Base-by-base conservation (phyloP, 2,329 filamentous ascomycete genomes). In the Tolypocladium inflatum region DNA sequence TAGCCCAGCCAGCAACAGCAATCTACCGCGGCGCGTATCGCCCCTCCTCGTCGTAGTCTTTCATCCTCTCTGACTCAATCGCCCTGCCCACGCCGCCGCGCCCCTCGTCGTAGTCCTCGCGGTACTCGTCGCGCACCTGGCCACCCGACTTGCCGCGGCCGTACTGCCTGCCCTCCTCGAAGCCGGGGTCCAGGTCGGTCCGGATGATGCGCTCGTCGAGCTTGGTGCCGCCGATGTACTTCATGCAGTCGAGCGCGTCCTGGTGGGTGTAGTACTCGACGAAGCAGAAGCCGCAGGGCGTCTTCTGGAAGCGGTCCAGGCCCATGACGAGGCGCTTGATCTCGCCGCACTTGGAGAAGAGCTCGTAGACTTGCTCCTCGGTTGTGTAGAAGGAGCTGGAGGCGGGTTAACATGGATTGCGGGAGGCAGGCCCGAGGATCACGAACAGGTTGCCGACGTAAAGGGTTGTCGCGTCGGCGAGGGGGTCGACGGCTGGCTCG, bases 221-320 rank as follows among this genome's bases (percentile, higher is more conserved):
- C 78, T 99, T 99, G 41, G 94, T 99, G 59, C 94, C 94, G 58
- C 94, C 94, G 68, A 99, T 88, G 72, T 97, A 99, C 76, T 97
- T 99, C 86, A 99, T 87, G 75, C 93, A 97, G 73, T 99, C 94
- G 55, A 99, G 82, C 10, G 94, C 94, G 73, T 99, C 94, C 70
- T 96, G 88, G 73, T 97, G 94, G 37, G 88, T 97, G 78, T 97
- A 97, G 78, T 99, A 99, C 76, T 99, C 94, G 68, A 99, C 94
- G 70, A 99, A 99, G 80, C 94, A 99, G 80, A 99, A 99, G 45
- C 94, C 94, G 74, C 94, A 99, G 1, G 94, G 94, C 0, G 94
- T 99, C 79, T 99, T 99, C 74, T 89, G 89, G 79, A 94, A 96
- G 59, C 94, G 88, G 72, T 99, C 94, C 56, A 99, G 85, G 55